phyloP scores from a whole-genome alignment of 495 filamentous ascomycete genomes.

The Filosporella fistucella region DNA sequence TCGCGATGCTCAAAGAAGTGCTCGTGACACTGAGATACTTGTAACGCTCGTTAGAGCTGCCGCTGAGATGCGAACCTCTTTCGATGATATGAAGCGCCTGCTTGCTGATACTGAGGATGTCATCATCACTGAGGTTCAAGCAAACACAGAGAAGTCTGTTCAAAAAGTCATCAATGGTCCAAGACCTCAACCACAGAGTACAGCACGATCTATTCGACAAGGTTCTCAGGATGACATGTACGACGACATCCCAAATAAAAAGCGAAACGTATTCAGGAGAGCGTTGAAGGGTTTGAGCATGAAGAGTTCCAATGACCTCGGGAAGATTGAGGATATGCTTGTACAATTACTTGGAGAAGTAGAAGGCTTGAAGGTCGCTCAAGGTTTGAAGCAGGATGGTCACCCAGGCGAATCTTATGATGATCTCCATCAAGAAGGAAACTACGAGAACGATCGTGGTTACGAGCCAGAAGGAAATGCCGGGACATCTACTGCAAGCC shows the following conservation, averaged over 20 bases:
- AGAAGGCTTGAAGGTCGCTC: conserved; percentile 72
- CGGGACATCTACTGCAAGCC: conserved; percentile 67
- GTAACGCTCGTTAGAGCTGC: conserved; percentile 91
- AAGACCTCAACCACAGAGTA: conserved; percentile 70
- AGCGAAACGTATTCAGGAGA: conserved; percentile 83
- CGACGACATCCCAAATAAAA: conserved; percentile 75
- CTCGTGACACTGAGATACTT: conserved; percentile 92
- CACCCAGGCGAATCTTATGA: conserved; percentile 41
- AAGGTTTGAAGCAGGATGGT: conserved; percentile 28
- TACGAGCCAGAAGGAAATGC: conserved; percentile 83
- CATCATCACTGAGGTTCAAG: conserved; percentile 77
- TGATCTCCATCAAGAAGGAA: conserved; percentile 49
- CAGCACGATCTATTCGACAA: conserved; percentile 49
- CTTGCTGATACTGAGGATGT: conserved; percentile 81
- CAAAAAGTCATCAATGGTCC: conserved; percentile 82
- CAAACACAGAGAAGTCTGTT: conserved; percentile 77
- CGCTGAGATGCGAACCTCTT: conserved; percentile 94
- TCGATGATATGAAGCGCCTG: conserved; percentile 93
- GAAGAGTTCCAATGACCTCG: conserved; percentile 81
- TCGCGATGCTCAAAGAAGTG: conserved; percentile 93
- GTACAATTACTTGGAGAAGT: conserved; percentile 88
- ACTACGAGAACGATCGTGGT: conserved; percentile 55
- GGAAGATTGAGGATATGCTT: conserved; percentile 93
- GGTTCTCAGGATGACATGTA: conserved; percentile 54
- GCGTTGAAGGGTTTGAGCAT: conserved; percentile 84